Base-by-base conservation (phyloP, 768 basidiomycete species). In the Tylopilus plumbeoviolaceoides region DNA sequence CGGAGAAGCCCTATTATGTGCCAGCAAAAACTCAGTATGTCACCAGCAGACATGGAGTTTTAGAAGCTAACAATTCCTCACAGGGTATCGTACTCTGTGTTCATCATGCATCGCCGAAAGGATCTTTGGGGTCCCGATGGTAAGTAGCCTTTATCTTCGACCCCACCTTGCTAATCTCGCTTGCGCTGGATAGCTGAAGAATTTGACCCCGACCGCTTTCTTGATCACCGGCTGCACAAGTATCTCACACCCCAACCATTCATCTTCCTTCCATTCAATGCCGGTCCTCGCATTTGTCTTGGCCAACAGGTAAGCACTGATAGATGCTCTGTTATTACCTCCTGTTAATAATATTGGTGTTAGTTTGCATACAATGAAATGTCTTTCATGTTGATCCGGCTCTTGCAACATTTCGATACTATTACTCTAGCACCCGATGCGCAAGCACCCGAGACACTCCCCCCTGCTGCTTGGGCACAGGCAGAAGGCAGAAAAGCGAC, bases 61-160 rank as follows among this genome's bases (percentile, higher is more conserved):
- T 20, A 33, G 20, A 36, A 40, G 8, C 17, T 27, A n/a, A 47
- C 42, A 9, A 14, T 21, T 38, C 17, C 5, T 6, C 2, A 12
- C 36, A 52, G 78, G 47, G 63, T 73, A 5, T 54, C 33, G 14
- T 33, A 33, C 9, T 33, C 33, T 33, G 33, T 84, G 9, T 75
- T 85, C 52, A 57, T 81, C 55, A 85, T 86, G 83, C 85, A 88
- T 35, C 71, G 85, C 35, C 73, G 83, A 45, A 78, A 72, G 44
- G 82, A 84, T 49, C 75, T 84, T 2, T 89, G 85, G 85, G 85
- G 85, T 7, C 84, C 85, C 9, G 85, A 86, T 63, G 84, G 83
- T 83, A 45, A 51, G 50, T 7, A n/a, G 7, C 14, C 38, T 45
- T 44, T 36, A 27, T 12, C 9, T 12, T 15, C 6, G 6, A 14